Base-by-base conservation (phyloP, 1,139 yeast genomes). In the Hansenula anomala region DNA sequence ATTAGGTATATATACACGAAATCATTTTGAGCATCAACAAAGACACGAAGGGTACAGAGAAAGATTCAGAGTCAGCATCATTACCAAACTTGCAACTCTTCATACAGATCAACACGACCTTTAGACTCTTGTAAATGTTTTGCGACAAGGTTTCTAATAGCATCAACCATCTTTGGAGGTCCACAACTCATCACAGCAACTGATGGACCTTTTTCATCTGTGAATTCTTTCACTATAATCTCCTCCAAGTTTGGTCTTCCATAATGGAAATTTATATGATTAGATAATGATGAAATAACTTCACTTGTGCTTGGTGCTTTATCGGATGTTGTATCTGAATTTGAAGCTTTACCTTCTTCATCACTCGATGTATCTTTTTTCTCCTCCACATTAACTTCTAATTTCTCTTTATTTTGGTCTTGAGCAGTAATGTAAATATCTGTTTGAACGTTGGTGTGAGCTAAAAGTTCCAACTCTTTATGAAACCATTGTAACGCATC, bases 101-200 rank as follows among this genome's bases (percentile, higher is more conserved):
- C 80, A 47, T 55, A 73, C 44, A 68, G 64, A 43, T 74, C 79
- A 11, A 73, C 57, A 30, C 77, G 56, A 40, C 63, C 65, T 11
- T 47, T 45, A 6, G 54, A 51, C 18, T 54, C 48, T 36, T 60
- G 59, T 12, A 64, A 42, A 34, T 56, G 46, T 13, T 53, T 44
- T 12, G 59, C 64, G n/a, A 63, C 61, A 11, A 54, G 39, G 30
- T 60, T 53, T 39, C 79, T 58, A 34, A 72, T 39, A 24, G 62
- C 66, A 48, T 73, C 79, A 33, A 70, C 75, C 69, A 73, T 64
- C 13, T 50, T 44, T 13, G 73, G 70, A 41, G 71, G 74, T 6
- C 78, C 79, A 59, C 79, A 74, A 13, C 73, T 57, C 4, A 71
- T 61, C 36, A 74, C 64, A 0, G 73, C 74, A 31, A 65, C 55